Percentiles rank a stretch among this genome's conserved stretches.
phyloP scores from a whole-genome alignment of 106 monocot genomes.

The Apostasia ramifera region DNA sequence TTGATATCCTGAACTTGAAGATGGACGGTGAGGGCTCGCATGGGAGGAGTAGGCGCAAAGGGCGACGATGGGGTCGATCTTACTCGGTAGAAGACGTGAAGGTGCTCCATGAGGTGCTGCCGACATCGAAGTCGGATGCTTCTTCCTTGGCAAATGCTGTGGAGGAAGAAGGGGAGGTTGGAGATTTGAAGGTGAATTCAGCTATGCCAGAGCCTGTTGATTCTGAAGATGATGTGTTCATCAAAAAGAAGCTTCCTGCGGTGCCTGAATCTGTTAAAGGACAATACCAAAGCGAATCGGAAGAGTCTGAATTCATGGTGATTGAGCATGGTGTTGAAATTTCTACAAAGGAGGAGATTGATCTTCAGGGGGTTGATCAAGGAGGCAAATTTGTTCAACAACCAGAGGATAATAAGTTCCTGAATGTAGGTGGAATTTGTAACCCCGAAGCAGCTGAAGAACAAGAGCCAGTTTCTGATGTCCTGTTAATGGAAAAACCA shows the following conservation, averaged over 20 bases:
- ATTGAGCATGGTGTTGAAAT: conserved; percentile 65
- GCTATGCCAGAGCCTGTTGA: not conserved
- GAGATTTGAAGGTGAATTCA: not conserved
- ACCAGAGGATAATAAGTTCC: not conserved
- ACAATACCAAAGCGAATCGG: conserved; percentile 9
- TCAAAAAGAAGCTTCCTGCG: not conserved
- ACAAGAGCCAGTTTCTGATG: not conserved
- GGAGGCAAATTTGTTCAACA: not conserved
- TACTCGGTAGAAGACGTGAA: conserved; percentile 59
- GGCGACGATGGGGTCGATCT: conserved; percentile 9
- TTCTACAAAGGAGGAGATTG: conserved; percentile 8
- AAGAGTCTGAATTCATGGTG: conserved; percentile 39
- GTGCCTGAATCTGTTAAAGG: not conserved
- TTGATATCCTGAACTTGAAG: conserved; percentile 17
- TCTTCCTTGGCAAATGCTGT: conserved; percentile 3
- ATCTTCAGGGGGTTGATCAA: conserved; percentile 2
- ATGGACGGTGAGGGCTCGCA: not conserved
- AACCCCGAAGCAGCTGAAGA: not conserved
- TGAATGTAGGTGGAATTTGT: not conserved
- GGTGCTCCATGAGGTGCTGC: conserved; percentile 64
- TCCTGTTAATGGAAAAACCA: conserved; percentile 26
- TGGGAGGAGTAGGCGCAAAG: not conserved
- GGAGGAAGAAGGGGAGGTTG: not conserved
- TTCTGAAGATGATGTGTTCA: not conserved
- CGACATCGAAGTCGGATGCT: conserved; percentile 22